phyloP scores from a whole-genome alignment of 2,329 filamentous ascomycete species.

The Zasmidium angulare region DNA sequence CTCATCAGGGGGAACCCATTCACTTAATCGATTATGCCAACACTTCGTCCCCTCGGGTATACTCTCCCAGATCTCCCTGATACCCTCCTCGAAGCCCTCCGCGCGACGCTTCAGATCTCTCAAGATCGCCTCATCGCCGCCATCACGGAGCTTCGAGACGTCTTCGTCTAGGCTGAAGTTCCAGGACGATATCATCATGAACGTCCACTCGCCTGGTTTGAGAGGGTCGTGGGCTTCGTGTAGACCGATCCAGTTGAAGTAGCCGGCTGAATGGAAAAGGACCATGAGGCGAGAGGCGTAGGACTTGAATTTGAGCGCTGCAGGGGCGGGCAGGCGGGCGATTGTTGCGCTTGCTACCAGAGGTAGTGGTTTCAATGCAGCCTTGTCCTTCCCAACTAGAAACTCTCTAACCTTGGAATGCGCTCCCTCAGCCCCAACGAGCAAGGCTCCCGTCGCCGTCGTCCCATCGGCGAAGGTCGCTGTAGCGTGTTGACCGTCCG shows the following conservation, averaged over 20 bases:
- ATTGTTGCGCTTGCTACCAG: conserved; percentile 18
- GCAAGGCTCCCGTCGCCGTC: conserved; percentile 23
- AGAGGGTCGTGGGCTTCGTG: conserved; percentile 16
- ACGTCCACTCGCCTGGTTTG: conserved; percentile 17
- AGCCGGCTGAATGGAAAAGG: conserved; percentile 17
- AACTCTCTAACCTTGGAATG: conserved; percentile 29
- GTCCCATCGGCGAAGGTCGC: conserved; percentile 30
- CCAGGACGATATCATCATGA: conserved; percentile 25
- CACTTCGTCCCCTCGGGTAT: conserved; percentile 20
- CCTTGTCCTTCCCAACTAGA: conserved; percentile 13
- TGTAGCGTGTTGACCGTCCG: conserved; percentile 12
- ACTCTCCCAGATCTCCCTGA: conserved; percentile 13
- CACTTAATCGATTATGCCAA: conserved; percentile 22
- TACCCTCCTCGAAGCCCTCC: conserved; percentile 14
- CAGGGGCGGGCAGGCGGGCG: conserved; percentile 14
- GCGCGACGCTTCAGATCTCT: conserved; percentile 16
- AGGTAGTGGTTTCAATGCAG: conserved; percentile 11
- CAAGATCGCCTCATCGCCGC: conserved; percentile 11
- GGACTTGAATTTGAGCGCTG: conserved; percentile 13
- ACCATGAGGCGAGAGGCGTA: conserved; percentile 16
- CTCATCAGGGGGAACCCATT: conserved; percentile 21
- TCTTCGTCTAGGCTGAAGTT: conserved; percentile 2
- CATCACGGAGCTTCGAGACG: conserved; percentile 1
- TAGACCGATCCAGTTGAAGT: conserved; percentile 23
- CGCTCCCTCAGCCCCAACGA: conserved; percentile 35